phyloP scores from a whole-genome alignment of 2,329 filamentous ascomycete species.

The Colletotrichum theobromicola region DNA sequence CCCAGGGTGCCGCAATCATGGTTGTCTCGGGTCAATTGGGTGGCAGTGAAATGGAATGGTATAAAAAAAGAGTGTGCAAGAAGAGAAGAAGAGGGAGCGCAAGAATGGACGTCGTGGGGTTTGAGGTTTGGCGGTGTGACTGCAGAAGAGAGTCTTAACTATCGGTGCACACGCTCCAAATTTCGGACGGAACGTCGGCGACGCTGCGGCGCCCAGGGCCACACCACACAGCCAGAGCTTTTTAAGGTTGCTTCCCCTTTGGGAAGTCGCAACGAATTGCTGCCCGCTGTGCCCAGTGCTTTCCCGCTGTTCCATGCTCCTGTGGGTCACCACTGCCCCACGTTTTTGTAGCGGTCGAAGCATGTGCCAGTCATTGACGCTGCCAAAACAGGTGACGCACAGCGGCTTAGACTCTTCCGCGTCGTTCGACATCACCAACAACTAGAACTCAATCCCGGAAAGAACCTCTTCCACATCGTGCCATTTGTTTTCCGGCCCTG shows the following conservation, averaged over 20 bases:
- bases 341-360: neutral
- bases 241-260: constrained; percentile 7
- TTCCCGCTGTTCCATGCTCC: neutral
- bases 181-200: neutral
- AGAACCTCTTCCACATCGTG: neutral
- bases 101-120: neutral
- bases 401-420: neutral
- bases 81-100: neutral
- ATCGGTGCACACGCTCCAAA: neutral
- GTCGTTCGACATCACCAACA: neutral
- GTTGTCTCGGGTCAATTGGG: neutral
- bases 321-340: neutral
- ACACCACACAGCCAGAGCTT: neutral
- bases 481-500: neutral
- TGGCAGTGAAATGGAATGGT: neutral
- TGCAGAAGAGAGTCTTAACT: neutral
- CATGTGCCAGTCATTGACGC: neutral
- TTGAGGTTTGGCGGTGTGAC: constrained; percentile 14
- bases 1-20: constrained; percentile 36
- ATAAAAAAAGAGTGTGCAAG: neutral
- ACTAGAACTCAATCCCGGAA: neutral
- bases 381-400: neutral
- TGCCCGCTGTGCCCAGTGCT: neutral
- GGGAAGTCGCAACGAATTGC: neutral
- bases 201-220: neutral